Conservation (phyloP, 1,284 basidiomycete genomes). For the Uromyces viciae-fabae region DNA sequence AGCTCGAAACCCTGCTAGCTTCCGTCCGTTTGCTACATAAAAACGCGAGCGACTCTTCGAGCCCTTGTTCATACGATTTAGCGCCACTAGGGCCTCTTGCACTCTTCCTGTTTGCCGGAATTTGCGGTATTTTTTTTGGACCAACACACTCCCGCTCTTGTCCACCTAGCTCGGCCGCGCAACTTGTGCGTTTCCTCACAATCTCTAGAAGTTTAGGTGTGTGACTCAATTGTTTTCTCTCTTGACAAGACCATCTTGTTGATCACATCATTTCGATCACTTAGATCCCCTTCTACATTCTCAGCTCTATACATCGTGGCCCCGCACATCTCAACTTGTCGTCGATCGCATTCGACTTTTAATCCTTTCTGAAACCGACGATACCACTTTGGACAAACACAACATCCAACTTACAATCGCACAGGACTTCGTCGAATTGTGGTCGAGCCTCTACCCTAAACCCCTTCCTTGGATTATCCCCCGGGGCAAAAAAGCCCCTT, state of each 20-base stretch:
- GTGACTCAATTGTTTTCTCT: not conserved
- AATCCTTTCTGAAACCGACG: not conserved
- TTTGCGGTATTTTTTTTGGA: not conserved
- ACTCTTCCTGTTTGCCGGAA: not conserved
- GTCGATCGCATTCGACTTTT: not conserved
- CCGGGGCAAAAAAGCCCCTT: not conserved
- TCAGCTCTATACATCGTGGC: not conserved
- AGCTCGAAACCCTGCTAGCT: not conserved
- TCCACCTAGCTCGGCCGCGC: not conserved
- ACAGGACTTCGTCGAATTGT: not conserved
- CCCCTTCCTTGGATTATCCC: not conserved
- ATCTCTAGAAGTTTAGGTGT: not conserved
- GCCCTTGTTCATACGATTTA: not conserved
- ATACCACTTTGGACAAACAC: not conserved
- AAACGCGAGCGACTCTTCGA: not conserved
- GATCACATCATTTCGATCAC: not conserved
- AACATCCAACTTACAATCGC: not conserved
- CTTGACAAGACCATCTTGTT: not conserved
- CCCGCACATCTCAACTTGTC: not conserved
- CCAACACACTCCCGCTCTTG: not conserved
- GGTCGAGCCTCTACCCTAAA: not conserved
- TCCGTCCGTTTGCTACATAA: not conserved
- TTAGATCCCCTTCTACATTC: not conserved
- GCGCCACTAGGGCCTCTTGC: not conserved
- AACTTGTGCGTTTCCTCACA: not conserved